Evolutionary conservation across 1,139 yeast genomes (phyloP).

Genomic region (Suhomyces panamericanus): DNA sequence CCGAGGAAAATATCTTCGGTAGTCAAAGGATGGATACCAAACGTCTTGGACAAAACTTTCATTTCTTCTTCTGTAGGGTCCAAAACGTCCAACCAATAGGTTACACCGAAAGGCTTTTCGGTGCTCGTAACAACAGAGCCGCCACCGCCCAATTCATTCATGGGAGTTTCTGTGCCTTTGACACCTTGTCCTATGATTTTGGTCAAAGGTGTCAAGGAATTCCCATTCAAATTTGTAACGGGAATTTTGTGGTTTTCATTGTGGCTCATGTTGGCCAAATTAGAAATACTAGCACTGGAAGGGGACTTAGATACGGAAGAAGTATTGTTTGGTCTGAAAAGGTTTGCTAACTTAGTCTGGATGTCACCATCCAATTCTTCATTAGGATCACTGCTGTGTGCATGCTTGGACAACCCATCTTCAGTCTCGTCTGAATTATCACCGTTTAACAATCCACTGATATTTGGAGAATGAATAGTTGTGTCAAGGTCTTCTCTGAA

Average conservation of each 20-base stretch:
- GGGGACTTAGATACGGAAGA: conserved; percentile 15
- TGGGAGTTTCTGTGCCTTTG: conserved; percentile 15
- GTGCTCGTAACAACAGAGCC: conserved; percentile 14
- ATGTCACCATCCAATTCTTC: conserved; percentile 17
- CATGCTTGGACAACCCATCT: conserved; percentile 8
- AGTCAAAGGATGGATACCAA: conserved; percentile 93
- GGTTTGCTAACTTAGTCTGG: conserved; percentile 23
- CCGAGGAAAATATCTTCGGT: conserved; percentile 94
- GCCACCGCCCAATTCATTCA: conserved; percentile 13
- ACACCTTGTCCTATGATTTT: conserved; percentile 5
- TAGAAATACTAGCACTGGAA: conserved; percentile 14
- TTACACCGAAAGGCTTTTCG: conserved; percentile 26
- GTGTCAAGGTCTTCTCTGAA: conserved; percentile 87
- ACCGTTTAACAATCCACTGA: conserved; percentile 65
- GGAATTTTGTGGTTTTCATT: conserved; percentile 5
- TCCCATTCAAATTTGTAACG: conserved; percentile 6
- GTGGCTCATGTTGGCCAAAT: conserved; percentile 3
- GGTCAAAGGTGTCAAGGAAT: conserved; percentile 12
- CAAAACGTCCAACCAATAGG: conserved; percentile 90
- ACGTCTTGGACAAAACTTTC: conserved; percentile 87
- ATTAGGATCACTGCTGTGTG: background rate
- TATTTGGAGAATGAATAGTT: conserved; percentile 86
- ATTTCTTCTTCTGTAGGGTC: conserved; percentile 96
- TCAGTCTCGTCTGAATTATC: background rate
- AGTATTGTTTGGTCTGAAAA: conserved; percentile 34